phyloP scores from a whole-genome alignment of 1,284 basidiomycete species.

The Serendipita sp. region DNA sequence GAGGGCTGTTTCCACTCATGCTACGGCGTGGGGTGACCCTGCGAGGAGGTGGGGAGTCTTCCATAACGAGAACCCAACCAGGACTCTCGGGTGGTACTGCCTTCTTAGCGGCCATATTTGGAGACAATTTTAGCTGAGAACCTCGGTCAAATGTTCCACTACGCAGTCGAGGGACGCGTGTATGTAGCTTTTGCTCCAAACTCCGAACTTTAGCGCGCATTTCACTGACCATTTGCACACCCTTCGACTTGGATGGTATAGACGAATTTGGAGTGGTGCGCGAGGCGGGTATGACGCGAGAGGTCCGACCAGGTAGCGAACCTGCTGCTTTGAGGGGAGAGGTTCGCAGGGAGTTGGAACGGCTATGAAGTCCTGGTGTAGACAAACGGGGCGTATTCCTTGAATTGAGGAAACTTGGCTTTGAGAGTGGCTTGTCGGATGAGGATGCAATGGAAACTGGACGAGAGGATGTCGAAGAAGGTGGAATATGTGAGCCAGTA shows the following conservation, averaged over 20 bases:
- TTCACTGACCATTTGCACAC: conserved; percentile 78
- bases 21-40: neutral
- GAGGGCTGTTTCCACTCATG: neutral
- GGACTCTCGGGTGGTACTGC: conserved; percentile 38
- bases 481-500: neutral
- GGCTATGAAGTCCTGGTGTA: conserved; percentile 28
- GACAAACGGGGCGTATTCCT: conserved; percentile 28
- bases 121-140: neutral
- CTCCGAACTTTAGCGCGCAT: conserved; percentile 69
- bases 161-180: conserved; percentile 62
- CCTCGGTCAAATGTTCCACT: conserved; percentile 43
- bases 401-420: conserved; percentile 12
- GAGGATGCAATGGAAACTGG: neutral
- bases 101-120: conserved; percentile 13
- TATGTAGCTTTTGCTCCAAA: conserved; percentile 70
- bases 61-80: conserved; percentile 74
- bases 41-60: conserved; percentile 28
- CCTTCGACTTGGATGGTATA: conserved; percentile 50
- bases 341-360: conserved; percentile 19
- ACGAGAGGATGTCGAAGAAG: neutral
- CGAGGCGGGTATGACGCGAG: neutral
- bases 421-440: neutral
- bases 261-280: conserved; percentile 13
- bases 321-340: conserved; percentile 9
- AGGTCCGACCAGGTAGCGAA: neutral